These are phyloP conservation scores for Cryoendolithus antarcticus DNA, from an alignment of 2,329 filamentous ascomycete species.

Conservation along the genomic window DNA sequence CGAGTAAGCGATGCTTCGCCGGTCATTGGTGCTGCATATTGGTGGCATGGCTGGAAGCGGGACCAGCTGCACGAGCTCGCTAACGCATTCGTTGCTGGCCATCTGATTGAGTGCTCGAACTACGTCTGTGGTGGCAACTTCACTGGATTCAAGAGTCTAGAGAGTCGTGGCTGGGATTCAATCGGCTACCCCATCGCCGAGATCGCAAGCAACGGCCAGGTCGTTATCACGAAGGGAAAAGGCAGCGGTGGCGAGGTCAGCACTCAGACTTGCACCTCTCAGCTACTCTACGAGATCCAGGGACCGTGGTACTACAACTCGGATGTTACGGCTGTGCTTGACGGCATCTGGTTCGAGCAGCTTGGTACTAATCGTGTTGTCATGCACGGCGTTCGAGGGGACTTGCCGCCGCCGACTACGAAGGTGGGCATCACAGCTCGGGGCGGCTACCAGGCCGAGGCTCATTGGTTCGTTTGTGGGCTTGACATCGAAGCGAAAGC, in stretches of 20 bases:
- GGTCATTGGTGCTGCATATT: conserved; percentile 31
- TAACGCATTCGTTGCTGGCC: conserved; percentile 30
- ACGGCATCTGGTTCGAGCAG: conserved; percentile 41
- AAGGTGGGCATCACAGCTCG: conserved; percentile 37
- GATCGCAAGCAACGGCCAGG: conserved; percentile 24
- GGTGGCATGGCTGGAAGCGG: conserved; percentile 34
- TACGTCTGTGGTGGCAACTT: conserved; percentile 34
- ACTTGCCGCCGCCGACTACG: conserved; percentile 37
- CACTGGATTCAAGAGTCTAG: conserved; percentile 29
- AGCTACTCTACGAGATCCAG: conserved; percentile 44
- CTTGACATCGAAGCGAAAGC: conserved; percentile 35
- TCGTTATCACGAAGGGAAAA: conserved; percentile 27
- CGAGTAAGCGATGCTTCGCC: conserved; percentile 33
- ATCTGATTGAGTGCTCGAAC: conserved; percentile 32
- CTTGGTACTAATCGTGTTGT: conserved; percentile 38
- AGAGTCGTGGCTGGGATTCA: conserved; percentile 29
- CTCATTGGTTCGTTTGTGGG: conserved; percentile 32
- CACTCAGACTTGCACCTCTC: conserved; percentile 40
- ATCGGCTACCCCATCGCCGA: conserved; percentile 28
- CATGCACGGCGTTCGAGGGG: conserved; percentile 32
- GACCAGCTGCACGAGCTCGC: conserved; percentile 29
- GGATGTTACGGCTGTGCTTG: conserved; percentile 42
- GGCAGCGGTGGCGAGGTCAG: conserved; percentile 25
- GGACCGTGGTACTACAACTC: conserved; percentile 46
- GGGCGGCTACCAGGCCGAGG: conserved; percentile 37